These are phyloP conservation scores for Saccharomycopsis hybrid DNA, from an alignment of 1,139 yeast species.

Conservation along the genomic window DNA sequence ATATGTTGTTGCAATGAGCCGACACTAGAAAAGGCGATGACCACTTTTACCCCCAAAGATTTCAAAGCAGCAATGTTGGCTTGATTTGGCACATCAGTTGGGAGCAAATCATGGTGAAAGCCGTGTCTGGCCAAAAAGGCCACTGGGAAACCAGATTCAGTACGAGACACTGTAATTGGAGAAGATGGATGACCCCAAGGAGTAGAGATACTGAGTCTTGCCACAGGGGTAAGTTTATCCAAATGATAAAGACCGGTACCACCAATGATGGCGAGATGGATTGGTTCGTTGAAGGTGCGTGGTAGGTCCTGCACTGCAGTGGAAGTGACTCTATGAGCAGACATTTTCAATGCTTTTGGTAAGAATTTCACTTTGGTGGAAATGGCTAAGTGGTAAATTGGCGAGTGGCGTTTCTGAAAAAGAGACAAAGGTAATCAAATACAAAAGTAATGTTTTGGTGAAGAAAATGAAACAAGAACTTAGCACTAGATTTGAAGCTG, in stretches of 20 bases:
- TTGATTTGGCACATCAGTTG: constrained; percentile 84
- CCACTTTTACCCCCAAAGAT: constrained; percentile 75
- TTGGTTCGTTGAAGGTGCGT: constrained; percentile 45
- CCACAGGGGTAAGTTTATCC: constrained; percentile 78
- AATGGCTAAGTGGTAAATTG: no score
- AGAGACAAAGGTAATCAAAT: no score
- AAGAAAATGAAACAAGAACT: no score
- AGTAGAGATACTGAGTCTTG: constrained; percentile 69
- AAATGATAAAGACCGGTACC: constrained; percentile 96
- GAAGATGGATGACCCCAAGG: constrained; percentile 99
- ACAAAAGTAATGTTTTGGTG: no score
- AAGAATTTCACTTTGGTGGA: constrained; percentile 1
- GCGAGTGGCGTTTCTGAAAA: no score
- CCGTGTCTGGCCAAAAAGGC: constrained; percentile 98
- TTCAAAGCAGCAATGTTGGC: constrained; percentile 97
- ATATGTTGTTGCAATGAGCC: constrained; percentile 90
- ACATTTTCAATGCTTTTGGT: constrained; percentile 12
- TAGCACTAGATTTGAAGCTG: no score
- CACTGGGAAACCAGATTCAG: constrained; percentile 70
- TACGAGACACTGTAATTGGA: constrained; percentile 81
- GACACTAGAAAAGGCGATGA: constrained; percentile 91
- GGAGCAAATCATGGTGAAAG: constrained; percentile 76
- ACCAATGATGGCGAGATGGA: constrained; percentile 84
- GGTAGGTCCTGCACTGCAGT: constrained; percentile 25
- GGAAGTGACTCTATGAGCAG: constrained; percentile 15